These are phyloP conservation scores for Phragmites australis DNA, from an alignment of 176 grass and related monocot species.

Conservation along the genomic window DNA sequence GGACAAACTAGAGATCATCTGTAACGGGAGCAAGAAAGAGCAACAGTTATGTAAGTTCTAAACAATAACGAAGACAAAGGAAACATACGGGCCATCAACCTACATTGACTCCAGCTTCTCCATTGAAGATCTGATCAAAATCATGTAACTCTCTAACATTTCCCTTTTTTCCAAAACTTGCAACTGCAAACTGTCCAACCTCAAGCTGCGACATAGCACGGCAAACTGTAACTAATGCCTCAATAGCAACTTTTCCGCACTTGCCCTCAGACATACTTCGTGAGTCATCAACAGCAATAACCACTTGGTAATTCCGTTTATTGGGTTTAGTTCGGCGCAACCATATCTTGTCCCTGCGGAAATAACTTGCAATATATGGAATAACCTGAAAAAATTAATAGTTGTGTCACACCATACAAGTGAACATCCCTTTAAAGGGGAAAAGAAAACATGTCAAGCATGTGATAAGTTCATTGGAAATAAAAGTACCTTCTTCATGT, in stretches of 20 bases:
- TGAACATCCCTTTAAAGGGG: neutral
- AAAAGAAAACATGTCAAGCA: slow-evolving; percentile 4
- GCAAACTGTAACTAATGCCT: slow-evolving; percentile 88
- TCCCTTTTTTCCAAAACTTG: slow-evolving; percentile 83
- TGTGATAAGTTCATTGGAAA: neutral
- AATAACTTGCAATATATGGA: slow-evolving; percentile 94
- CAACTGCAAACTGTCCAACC: slow-evolving; percentile 90
- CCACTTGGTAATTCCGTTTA: slow-evolving; percentile 95
- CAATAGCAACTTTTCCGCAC: slow-evolving; percentile 81
- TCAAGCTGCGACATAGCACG: slow-evolving; percentile 94
- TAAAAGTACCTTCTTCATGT: slow-evolving; percentile 95
- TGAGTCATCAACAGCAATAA: slow-evolving; percentile 88
- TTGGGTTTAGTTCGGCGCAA: slow-evolving; percentile 88
- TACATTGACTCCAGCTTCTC: slow-evolving; percentile 82
- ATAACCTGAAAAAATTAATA: slow-evolving; percentile 67
- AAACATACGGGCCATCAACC: neutral
- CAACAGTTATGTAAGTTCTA: slow-evolving; percentile 6
- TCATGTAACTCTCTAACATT: slow-evolving; percentile 83
- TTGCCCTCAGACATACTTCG: slow-evolving; percentile 90
- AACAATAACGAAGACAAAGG: neutral
- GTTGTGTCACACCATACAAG: neutral
- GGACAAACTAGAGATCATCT: slow-evolving; percentile 88
- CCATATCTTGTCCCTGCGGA: slow-evolving; percentile 93
- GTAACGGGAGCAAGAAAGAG: slow-evolving; percentile 19
- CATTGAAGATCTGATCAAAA: slow-evolving; percentile 92